Evolutionary conservation across 768 basidiomycete species (phyloP), one percentile per base, ranked within the genome.

Genomic region (Serendipita sp.): DNA sequence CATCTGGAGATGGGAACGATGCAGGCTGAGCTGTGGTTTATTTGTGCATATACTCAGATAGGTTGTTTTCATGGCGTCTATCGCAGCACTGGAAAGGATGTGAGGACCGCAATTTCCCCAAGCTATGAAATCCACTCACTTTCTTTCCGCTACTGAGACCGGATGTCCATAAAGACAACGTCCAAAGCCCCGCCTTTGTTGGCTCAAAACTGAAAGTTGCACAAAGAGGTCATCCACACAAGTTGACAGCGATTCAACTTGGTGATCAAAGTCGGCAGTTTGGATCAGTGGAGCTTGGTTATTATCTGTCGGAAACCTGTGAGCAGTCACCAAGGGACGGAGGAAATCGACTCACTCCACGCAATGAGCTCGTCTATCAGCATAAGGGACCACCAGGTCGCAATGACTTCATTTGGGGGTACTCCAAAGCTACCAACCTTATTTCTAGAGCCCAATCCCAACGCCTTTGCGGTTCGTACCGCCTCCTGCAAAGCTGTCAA

Each of bases 361-460:
- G 55, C 55, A 37, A 36, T 37, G 16, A 60, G 55, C 33, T 60
- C 55, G 33, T 60, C 55, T 11, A 60, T 60, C 10, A 60, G 55
- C 29, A 60, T 37, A 8, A 60, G 36, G 8, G 55, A 60, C 55
- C 55, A 60, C 55, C 55, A 60, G 27, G 55, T 60, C 11, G 55
- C 55, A 33, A 60, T 37, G 11, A 60, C 55, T n/a, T 60, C 55
- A 10, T 60, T 29, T 36, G 16, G 10, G 16, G 55, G 27, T n/a
- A 60, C 55, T 60, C 55, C 55, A 37, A 60, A 60, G 16, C 10
- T 60, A 10, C 34, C 36, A 37, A 33, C 34, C 29, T 31, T 37
- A 29, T 4, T 37, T 10, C 29, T 60, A 4, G 16, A 60, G 55
- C 55, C 55, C 27, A 60, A 34, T 29, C 55, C 36, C 55, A 60